Evolutionary conservation across 768 basidiomycete genomes (phyloP).

Genomic region (Russula ochroleuca): DNA sequence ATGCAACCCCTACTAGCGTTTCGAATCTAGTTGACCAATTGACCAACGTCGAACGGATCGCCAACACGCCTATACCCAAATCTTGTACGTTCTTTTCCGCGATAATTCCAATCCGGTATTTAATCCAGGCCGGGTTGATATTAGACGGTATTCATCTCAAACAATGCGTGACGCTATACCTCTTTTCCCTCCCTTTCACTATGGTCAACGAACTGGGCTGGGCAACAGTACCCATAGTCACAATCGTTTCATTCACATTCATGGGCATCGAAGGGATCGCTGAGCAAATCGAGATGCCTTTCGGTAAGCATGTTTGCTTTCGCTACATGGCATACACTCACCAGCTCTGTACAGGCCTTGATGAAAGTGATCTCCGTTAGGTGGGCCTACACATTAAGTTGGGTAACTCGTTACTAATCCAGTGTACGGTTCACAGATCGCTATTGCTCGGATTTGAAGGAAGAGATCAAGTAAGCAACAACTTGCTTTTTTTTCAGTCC

Average conservation of each 20-base stretch:
- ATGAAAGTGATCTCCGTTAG: conserved; percentile 67
- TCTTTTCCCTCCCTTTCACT: conserved; percentile 86
- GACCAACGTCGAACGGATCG: conserved; percentile 83
- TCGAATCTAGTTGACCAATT: conserved; percentile 83
- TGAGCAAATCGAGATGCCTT: conserved; percentile 92
- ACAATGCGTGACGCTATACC: conserved; percentile 91
- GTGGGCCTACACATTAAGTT: conserved; percentile 37
- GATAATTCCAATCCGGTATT: conserved; percentile 2
- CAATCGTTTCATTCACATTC: conserved; percentile 83
- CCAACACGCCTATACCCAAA: conserved; percentile 78
- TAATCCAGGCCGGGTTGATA: conserved; percentile 10
- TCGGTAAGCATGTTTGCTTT: conserved; percentile 48
- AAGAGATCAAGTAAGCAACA: conserved; percentile 69
- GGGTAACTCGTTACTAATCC: neutral
- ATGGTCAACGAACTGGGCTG: conserved; percentile 79
- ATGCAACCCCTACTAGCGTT: conserved; percentile 42
- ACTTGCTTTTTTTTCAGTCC: conserved; percentile 6
- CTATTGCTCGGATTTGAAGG: conserved; percentile 81
- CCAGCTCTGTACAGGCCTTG: conserved; percentile 30
- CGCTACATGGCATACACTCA: conserved; percentile 5
- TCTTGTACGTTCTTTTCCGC: conserved; percentile 52
- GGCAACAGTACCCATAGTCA: conserved; percentile 80
- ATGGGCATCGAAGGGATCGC: conserved; percentile 97
- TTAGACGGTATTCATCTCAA: conserved; percentile 86
- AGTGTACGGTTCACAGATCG: conserved; percentile 48